These are phyloP conservation scores for Laburnicola sp. DNA, from an alignment of 2,329 filamentous ascomycete species.

Conservation along the genomic window DNA sequence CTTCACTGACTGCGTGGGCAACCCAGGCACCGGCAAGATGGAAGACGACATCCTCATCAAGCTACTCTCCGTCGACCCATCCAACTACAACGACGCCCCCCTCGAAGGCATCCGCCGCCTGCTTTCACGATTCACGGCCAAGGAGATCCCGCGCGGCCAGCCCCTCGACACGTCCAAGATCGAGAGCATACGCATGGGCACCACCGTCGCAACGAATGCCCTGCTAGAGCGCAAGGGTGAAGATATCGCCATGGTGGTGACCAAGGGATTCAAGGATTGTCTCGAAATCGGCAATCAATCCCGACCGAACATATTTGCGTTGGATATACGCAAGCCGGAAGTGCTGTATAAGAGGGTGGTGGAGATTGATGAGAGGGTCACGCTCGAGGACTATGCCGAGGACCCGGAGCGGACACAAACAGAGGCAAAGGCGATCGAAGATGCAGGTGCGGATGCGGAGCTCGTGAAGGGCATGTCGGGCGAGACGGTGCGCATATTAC, in stretches of 20 bases:
- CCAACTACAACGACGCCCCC: constrained; percentile 88
- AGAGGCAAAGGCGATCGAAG: constrained; percentile 56
- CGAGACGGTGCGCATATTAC: constrained; percentile 72
- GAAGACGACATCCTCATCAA: constrained; percentile 81
- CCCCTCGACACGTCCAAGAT: constrained; percentile 80
- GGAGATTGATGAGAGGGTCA: constrained; percentile 90
- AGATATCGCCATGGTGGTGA: constrained; percentile 83
- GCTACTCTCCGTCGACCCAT: constrained; percentile 84
- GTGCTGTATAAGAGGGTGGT: constrained; percentile 82
- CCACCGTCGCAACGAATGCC: constrained; percentile 91
- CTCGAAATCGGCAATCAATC: constrained; percentile 89
- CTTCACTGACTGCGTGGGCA: constrained; percentile 90
- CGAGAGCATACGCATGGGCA: constrained; percentile 93
- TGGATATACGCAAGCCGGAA: constrained; percentile 84
- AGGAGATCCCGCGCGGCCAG: constrained; percentile 77
- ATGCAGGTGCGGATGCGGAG: constrained; percentile 52
- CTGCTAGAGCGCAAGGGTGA: constrained; percentile 89
- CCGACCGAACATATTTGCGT: constrained; percentile 85
- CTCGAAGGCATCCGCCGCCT: constrained; percentile 88
- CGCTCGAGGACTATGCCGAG: constrained; percentile 88
- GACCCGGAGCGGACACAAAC: constrained; percentile 70
- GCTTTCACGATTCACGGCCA: constrained; percentile 73
- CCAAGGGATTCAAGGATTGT: constrained; percentile 84
- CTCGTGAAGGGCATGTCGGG: constrained; percentile 73
- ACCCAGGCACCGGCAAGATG: constrained; percentile 68